Evolutionary conservation across 768 basidiomycete species (phyloP), one percentile per base, ranked within the genome.

Genomic region (Auriscalpium vulgare): DNA sequence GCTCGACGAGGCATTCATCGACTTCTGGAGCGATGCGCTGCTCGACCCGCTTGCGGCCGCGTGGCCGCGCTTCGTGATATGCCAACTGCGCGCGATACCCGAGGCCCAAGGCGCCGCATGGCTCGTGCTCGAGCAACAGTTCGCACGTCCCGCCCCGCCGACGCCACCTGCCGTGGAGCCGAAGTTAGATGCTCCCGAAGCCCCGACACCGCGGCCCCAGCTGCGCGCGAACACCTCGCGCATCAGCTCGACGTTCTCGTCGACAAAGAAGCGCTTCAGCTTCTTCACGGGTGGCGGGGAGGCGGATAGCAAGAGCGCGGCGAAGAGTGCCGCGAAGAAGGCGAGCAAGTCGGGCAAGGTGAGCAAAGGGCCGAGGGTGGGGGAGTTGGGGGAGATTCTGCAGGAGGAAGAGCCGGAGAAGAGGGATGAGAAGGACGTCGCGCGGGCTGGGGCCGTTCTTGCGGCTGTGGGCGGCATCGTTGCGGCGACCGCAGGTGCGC

Each of bases 1-100:
- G 57, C 64, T 91, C 10, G 89, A 91, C 63, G 88, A 91, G 63
- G 87, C 88, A 1, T 91, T 91, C 66, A 70, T 90, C 53, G 88
- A 91, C 67, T 89, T 89, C 65, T 91, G 88, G 87, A 78, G 76
- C 51, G 88, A 91, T 63, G 78, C 87, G 2, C 65, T 90, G 36
- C 71, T 84, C 14, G 88, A 91, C 63, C 81, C 86, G 16, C 77
- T 88, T 56, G 73, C 85, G 0, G 67, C 75, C 1, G 68, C 71
- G 45, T 89, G 84, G 87, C 88, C 87, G 11, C 70, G 75, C 5
- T 88, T 90, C 60, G 78, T 86, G 43, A 66, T 91, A 13, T 87
- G 85, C 67, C 84, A 84, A 66, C 77, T 91, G 51, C 85, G 82
- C 65, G 59, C 73, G 10, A 34, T 62, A 46, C 47, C 62, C 11